Conservation (phyloP, 2,329 filamentous ascomycete species). For the Podosphaera fusca region DNA sequence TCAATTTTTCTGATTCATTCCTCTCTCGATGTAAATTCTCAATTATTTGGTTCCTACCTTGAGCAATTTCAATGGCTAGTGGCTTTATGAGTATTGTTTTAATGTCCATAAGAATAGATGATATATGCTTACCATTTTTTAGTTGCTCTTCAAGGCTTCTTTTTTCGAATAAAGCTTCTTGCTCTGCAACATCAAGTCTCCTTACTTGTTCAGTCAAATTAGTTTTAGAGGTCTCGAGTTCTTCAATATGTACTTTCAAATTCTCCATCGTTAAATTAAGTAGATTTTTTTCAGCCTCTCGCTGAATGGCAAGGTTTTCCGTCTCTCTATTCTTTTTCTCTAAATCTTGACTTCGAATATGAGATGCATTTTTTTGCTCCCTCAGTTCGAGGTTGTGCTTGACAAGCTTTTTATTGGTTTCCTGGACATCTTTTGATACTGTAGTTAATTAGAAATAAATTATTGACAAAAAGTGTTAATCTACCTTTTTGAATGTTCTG, state of each 20-base stretch:
- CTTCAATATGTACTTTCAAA: neutral
- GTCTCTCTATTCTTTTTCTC: constrained; percentile 1
- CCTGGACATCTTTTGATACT: constrained; percentile 1
- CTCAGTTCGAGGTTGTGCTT: constrained; percentile 2
- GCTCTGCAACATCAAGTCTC: neutral
- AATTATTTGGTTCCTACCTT: constrained; percentile 2
- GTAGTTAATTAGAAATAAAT: neutral
- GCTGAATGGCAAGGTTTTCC: neutral
- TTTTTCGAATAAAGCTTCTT: neutral
- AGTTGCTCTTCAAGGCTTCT: neutral
- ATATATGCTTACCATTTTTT: neutral
- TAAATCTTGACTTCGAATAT: neutral
- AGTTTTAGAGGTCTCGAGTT: neutral
- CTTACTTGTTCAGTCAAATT: neutral
- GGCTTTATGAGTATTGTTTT: neutral
- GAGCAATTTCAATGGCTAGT: neutral
- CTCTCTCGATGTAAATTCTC: constrained; percentile 6
- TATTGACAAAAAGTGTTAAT: neutral
- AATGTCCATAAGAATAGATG: no score
- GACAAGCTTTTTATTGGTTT: constrained; percentile 1
- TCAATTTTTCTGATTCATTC: constrained; percentile 5
- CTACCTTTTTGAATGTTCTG: neutral
- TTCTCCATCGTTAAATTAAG: neutral
- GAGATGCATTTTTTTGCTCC: neutral
- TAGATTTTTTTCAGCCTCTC: neutral